Percentiles rank a stretch among this genome's conserved stretches.
These are phyloP conservation scores for Solanum bukasovii DNA, from an alignment of 257 asterid genomes.

Conservation along the genomic window DNA sequence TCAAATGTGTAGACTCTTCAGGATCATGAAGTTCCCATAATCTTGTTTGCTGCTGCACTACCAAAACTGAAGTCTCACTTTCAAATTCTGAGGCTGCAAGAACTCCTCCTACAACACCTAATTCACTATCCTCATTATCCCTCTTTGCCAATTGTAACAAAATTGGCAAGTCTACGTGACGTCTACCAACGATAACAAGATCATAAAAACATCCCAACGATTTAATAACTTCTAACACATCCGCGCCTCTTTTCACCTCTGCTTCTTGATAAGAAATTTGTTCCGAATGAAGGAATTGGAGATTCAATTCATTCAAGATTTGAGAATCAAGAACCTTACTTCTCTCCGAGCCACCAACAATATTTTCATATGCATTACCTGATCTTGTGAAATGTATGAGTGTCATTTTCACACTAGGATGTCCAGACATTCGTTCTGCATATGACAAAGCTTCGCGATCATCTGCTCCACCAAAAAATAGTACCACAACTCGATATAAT, in stretches of 20 bases:
- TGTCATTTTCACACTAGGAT: constrained; percentile 21
- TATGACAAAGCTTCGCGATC: constrained; percentile 62
- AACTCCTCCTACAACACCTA: constrained; percentile 42
- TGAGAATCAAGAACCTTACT: constrained; percentile 46
- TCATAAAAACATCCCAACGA: constrained; percentile 25
- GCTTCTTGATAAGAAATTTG: constrained; percentile 25
- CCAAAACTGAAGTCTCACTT: constrained; percentile 38
- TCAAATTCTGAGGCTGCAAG: constrained; percentile 32
- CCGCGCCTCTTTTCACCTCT: constrained; percentile 29
- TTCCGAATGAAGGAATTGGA: constrained; percentile 5
- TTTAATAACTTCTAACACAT: constrained; percentile 29
- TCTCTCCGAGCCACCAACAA: constrained; percentile 49
- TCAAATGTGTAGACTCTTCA: constrained; percentile 61
- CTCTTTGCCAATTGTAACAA: constrained; percentile 29
- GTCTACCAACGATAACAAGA: constrained; percentile 51
- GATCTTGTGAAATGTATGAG: constrained; percentile 18
- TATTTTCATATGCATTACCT: background rate
- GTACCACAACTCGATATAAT: constrained; percentile 18
- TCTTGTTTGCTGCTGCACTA: constrained; percentile 51
- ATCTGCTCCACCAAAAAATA: constrained; percentile 57
- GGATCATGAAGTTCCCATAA: constrained; percentile 58
- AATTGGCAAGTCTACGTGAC: constrained; percentile 35
- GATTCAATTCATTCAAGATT: constrained; percentile 23
- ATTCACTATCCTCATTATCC: constrained; percentile 29
- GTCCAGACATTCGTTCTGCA: constrained; percentile 32